These are phyloP conservation scores for Forsythia viridissima DNA, from an alignment of 257 asterid genomes.

Conservation along the genomic window DNA sequence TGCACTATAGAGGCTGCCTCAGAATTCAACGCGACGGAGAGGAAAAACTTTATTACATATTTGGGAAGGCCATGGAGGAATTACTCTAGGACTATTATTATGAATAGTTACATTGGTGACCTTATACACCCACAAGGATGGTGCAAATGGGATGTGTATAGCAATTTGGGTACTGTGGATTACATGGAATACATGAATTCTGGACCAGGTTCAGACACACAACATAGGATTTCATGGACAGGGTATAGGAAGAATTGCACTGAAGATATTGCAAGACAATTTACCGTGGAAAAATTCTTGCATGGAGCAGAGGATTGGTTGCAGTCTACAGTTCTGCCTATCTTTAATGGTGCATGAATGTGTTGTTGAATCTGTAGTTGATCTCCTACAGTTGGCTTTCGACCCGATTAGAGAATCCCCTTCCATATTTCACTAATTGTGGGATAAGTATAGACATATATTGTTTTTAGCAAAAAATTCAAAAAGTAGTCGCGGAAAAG, in stretches of 20 bases:
- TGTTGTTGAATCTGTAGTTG: no score
- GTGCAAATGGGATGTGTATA: conserved; percentile 54
- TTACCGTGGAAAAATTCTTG: conserved; percentile 46
- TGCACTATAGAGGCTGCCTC: conserved; percentile 54
- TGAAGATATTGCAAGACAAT: conserved; percentile 47
- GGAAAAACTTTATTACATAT: conserved; percentile 45
- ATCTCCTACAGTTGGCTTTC: no score
- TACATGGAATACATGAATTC: conserved; percentile 65
- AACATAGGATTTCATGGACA: conserved; percentile 49
- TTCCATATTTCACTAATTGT: neutral
- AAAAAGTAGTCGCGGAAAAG: neutral
- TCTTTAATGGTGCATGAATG: no score
- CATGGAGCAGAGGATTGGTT: conserved; percentile 59
- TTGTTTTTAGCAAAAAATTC: neutral
- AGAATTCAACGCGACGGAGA: conserved; percentile 32
- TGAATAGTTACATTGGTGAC: conserved; percentile 59
- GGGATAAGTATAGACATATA: neutral
- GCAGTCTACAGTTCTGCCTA: conserved; percentile 39
- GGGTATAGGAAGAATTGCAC: conserved; percentile 52
- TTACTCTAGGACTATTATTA: conserved; percentile 56
- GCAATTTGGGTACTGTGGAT: conserved; percentile 48
- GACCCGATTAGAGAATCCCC: neutral
- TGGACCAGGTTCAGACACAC: conserved; percentile 63
- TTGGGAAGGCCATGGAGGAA: conserved; percentile 84
- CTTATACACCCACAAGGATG: conserved; percentile 65